phyloP scores from a whole-genome alignment of 2,329 filamentous ascomycete genomes.

The Sporothrix sp. region DNA sequence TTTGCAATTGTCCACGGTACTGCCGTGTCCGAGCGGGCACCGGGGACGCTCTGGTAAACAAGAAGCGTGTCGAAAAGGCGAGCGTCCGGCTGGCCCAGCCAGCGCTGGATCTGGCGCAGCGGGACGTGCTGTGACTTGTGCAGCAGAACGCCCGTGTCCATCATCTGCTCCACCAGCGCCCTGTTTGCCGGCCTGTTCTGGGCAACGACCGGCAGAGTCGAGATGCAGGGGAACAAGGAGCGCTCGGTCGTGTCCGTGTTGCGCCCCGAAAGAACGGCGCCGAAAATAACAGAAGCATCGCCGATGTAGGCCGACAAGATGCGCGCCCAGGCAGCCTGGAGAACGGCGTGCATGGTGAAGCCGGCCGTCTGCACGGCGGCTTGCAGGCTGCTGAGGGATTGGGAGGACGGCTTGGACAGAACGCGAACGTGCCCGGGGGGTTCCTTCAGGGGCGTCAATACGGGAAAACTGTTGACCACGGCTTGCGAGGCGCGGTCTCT shows the following conservation, averaged over 20 bases:
- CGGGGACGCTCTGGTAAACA: slow-evolving; percentile 65
- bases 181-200: slow-evolving; percentile 43
- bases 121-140: slow-evolving; percentile 64
- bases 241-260: slow-evolving; percentile 48
- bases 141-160: slow-evolving; percentile 53
- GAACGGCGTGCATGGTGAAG: slow-evolving; percentile 65
- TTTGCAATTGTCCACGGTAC: slow-evolving; percentile 49
- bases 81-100: slow-evolving; percentile 52
- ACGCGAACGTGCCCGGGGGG: slow-evolving; percentile 22
- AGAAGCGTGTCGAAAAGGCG: slow-evolving; percentile 76
- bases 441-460: slow-evolving; percentile 54
- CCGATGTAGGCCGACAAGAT: slow-evolving; percentile 69
- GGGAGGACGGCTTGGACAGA: slow-evolving; percentile 26
- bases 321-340: slow-evolving; percentile 70
- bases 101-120: slow-evolving; percentile 61
- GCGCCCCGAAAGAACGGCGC: slow-evolving; percentile 69
- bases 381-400: slow-evolving; percentile 41
- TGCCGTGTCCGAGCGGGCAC: slow-evolving; percentile 8
- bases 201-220: slow-evolving; percentile 66
- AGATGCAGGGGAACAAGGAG: slow-evolving; percentile 67
- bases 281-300: slow-evolving; percentile 65
- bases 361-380: slow-evolving; percentile 44
- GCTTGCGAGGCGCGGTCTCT: slow-evolving; percentile 39
- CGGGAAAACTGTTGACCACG: slow-evolving; percentile 62
- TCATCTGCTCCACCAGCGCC: slow-evolving; percentile 51